Evolutionary conservation across 2,329 filamentous ascomycete species (phyloP).

Genomic region (Harringtonia lauricola): DNA sequence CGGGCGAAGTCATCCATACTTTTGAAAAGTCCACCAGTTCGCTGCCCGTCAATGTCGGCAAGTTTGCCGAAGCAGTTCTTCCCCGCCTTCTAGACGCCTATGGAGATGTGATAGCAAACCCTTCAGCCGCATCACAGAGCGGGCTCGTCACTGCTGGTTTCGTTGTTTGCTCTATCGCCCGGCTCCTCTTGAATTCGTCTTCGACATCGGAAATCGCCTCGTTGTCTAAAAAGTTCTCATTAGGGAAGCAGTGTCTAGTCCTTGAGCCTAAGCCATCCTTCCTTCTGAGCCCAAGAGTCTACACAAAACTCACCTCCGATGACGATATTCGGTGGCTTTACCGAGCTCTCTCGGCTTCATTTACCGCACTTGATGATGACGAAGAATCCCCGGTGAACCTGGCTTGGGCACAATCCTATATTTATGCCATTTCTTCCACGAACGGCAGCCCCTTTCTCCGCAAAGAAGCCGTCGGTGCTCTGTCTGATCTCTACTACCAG

Average conservation of each 20-base stretch:
- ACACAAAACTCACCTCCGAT: conserved; percentile 62
- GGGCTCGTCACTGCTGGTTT: conserved; percentile 74
- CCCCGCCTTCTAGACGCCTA: conserved; percentile 57
- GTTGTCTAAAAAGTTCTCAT: conserved; percentile 48
- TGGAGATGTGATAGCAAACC: conserved; percentile 68
- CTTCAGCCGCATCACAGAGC: conserved; percentile 66
- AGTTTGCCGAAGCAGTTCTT: conserved; percentile 41
- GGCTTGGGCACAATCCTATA: conserved; percentile 74
- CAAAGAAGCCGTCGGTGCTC: conserved; percentile 46
- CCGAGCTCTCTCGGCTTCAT: conserved; percentile 54
- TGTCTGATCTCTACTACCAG: conserved; percentile 55
- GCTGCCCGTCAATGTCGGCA: conserved; percentile 33
- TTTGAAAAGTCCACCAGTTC: conserved; percentile 32
- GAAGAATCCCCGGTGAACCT: conserved; percentile 38
- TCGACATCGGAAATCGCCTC: conserved; percentile 35
- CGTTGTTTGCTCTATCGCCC: conserved; percentile 55
- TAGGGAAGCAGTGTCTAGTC: conserved; percentile 55
- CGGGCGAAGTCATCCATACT: conserved; percentile 59
- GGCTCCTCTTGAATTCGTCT: conserved; percentile 40
- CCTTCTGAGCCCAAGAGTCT: conserved; percentile 73
- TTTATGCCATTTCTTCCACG: conserved; percentile 64
- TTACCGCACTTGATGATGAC: conserved; percentile 40
- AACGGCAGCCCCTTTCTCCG: conserved; percentile 50
- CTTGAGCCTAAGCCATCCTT: conserved; percentile 78
- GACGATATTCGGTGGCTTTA: conserved; percentile 73